phyloP scores from a whole-genome alignment of 371 early-diverging fungal genomes.

The Polyrhizophydium stewartii region DNA sequence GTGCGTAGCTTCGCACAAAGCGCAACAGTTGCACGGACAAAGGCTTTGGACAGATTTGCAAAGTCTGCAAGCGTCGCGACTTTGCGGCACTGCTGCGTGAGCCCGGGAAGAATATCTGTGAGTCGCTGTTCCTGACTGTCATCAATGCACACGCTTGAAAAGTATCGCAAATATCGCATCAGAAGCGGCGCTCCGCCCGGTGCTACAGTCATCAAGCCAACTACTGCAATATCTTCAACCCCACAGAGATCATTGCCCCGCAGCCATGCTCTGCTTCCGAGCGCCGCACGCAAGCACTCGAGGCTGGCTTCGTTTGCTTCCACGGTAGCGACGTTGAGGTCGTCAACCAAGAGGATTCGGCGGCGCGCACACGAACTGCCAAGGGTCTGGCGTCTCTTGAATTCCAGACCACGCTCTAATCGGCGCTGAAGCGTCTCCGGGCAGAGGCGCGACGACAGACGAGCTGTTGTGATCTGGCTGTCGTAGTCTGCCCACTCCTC shows the following conservation, averaged over 20 bases:
- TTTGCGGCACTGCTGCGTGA: too few relatives aligned
- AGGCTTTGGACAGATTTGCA: too few relatives aligned
- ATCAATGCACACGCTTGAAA: constrained; percentile 15
- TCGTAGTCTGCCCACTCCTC: background rate
- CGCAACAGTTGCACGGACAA: too few relatives aligned
- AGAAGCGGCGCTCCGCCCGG: constrained; percentile 1
- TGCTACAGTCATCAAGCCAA: constrained; percentile 9
- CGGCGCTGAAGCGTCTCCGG: constrained; percentile 5
- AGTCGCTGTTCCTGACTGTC: constrained; percentile 10
- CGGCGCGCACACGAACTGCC: constrained; percentile 17
- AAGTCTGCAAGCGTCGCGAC: too few relatives aligned
- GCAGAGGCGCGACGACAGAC: too few relatives aligned
- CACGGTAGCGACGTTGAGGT: constrained; percentile 5
- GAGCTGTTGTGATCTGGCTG: background rate
- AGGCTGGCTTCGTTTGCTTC: constrained; percentile 7
- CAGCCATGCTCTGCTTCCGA: constrained; percentile 22
- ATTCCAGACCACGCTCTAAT: constrained; percentile 15
- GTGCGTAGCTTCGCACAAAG: background rate
- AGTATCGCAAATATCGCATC: constrained; percentile 20
- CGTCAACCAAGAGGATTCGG: constrained; percentile 28
- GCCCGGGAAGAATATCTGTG: constrained; percentile 2
- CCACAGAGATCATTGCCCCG: constrained; percentile 8
- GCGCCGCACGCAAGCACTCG: constrained; percentile 21
- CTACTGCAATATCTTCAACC: constrained; percentile 23
- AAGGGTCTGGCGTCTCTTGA: constrained; percentile 26